phyloP scores from a whole-genome alignment of 371 early-diverging fungal genomes.

The Chytridium lagenaria region DNA sequence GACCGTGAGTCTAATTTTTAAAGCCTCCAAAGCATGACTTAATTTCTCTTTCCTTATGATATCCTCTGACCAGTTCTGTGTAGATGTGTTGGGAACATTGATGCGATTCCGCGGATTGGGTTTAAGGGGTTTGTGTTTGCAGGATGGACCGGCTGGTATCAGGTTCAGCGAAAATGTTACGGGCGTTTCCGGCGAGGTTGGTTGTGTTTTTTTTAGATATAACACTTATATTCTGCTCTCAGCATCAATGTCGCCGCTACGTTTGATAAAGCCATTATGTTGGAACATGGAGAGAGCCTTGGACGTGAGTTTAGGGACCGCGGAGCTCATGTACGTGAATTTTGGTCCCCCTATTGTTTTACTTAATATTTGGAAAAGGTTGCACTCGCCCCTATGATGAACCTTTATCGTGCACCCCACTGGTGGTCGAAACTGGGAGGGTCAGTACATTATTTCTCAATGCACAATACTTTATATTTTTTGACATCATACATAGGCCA shows the following conservation, averaged over 20 bases:
- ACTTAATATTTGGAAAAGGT: constrained; percentile 35
- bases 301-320: constrained; percentile 60
- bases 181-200: constrained; percentile 49
- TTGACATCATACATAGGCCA: too few relatives aligned
- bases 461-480: neutral
- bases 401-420: constrained; percentile 59
- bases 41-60: neutral
- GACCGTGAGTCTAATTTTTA: constrained; percentile 9
- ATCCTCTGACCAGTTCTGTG: neutral
- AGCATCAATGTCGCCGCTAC: constrained; percentile 64
- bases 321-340: constrained; percentile 40
- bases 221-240: neutral
- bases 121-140: constrained; percentile 64
- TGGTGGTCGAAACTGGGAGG: constrained; percentile 68
- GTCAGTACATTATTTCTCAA: constrained; percentile 27
- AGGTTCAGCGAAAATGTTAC: constrained; percentile 49
- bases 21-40: too few relatives aligned
- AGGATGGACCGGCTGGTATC: constrained; percentile 62
- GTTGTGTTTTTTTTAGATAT: too few relatives aligned
- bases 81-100: constrained; percentile 58
- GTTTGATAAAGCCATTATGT: constrained; percentile 59
- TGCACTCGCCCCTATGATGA: constrained; percentile 61
- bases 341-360: neutral
- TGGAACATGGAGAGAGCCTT: constrained; percentile 55
- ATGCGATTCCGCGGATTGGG: constrained; percentile 22